These are phyloP conservation scores for Samsoniella hepiali DNA, from an alignment of 2,329 filamentous ascomycete genomes.

Conservation along the genomic window DNA sequence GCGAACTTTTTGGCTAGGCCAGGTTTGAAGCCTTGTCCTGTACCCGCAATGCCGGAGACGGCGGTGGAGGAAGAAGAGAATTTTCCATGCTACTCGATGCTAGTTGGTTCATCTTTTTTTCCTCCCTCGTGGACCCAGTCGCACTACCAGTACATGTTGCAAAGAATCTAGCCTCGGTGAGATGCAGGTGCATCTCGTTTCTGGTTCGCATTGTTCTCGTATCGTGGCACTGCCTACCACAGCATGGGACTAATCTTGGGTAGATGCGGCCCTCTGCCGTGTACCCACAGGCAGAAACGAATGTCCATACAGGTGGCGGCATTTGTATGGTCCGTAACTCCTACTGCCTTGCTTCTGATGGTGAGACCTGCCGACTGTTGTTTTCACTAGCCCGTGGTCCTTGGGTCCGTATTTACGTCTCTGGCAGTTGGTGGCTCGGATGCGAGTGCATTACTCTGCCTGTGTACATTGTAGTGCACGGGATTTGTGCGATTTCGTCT, in stretches of 20 bases:
- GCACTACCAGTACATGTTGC: background rate
- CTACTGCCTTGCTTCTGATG: background rate
- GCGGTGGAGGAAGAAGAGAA: background rate
- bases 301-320: background rate
- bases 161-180: background rate
- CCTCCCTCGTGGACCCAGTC: background rate
- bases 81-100: background rate
- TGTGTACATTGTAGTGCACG: no score
- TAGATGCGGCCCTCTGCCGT: no score
- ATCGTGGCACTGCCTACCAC: background rate
- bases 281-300: background rate
- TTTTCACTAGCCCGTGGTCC: background rate
- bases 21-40: background rate
- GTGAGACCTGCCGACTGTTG: background rate
- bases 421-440: background rate
- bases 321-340: background rate
- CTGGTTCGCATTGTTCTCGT: background rate
- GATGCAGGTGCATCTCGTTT: background rate
- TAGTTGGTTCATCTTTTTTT: background rate
- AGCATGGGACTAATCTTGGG: no score
- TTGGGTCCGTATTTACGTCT: background rate
- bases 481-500: no score
- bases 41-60: slow-evolving; percentile 3
- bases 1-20: background rate
- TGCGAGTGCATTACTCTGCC: no score